phyloP scores from a whole-genome alignment of 805 yeast genomes.

The Priceomyces medius region DNA sequence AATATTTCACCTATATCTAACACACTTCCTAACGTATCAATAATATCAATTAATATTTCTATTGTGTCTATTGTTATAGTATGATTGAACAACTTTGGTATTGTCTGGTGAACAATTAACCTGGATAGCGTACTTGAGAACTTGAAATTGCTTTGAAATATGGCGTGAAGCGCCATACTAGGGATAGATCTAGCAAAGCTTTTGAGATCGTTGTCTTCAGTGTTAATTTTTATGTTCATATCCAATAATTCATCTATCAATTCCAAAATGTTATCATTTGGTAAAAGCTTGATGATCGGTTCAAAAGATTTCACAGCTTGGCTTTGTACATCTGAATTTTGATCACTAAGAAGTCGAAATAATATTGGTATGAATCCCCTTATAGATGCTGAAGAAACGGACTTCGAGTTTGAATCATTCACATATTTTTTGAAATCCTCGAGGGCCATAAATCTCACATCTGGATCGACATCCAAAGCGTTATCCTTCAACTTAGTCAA shows the following conservation, averaged over 20 bases:
- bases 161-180: constrained; percentile 50
- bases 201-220: constrained; percentile 16
- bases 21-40: constrained; percentile 47
- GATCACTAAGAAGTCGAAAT: constrained; percentile 52
- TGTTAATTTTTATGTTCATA: constrained; percentile 16
- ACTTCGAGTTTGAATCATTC: constrained; percentile 17
- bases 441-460: constrained; percentile 80
- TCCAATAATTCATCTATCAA: constrained; percentile 30
- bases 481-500: constrained; percentile 36
- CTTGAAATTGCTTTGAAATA: constrained; percentile 29
- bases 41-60: constrained; percentile 59
- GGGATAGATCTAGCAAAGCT: constrained; percentile 49
- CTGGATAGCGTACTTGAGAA: constrained; percentile 23
- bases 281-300: constrained; percentile 41
- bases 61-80: constrained; percentile 52
- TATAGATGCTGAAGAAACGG: constrained; percentile 26
- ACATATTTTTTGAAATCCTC: constrained; percentile 61
- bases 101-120: constrained; percentile 32
- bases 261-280: constrained; percentile 26
- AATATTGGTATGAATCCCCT: constrained; percentile 39
- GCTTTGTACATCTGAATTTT: constrained; percentile 69
- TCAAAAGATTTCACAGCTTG: constrained; percentile 64
- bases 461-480: constrained; percentile 72
- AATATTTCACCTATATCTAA: constrained; percentile 36
- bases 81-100: constrained; percentile 36